These are phyloP conservation scores for Cucumis cinereus DNA, from an alignment of 306 rosid species.

Conservation along the genomic window DNA sequence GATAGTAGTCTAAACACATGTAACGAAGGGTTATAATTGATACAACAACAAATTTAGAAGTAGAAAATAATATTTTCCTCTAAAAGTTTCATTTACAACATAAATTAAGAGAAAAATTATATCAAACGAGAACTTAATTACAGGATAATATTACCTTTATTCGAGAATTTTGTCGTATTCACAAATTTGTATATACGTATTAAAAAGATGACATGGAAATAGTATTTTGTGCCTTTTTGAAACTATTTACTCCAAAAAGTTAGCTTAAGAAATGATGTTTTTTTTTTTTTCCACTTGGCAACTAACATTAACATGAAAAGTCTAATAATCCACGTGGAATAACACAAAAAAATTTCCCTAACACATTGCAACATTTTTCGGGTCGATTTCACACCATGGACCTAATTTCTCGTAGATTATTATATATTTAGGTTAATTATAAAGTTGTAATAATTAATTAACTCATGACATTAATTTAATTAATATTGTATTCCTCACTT, in stretches of 20 bases:
- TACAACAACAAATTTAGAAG: too few species aligned
- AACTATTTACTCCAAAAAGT: neutral
- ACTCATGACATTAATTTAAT: too few species aligned
- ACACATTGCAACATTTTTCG: neutral
- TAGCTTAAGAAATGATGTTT: neutral
- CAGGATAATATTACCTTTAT: too few species aligned
- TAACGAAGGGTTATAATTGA: too few species aligned
- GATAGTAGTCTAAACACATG: too few species aligned
- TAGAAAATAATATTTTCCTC: too few species aligned
- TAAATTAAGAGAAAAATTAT: too few species aligned
- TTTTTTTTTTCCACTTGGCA: neutral
- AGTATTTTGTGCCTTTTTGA: neutral
- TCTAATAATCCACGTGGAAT: neutral
- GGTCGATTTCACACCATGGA: neutral
- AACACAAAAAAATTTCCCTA: neutral
- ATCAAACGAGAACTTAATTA: too few species aligned
- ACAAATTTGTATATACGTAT: neutral
- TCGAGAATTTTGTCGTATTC: neutral
- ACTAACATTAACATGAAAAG: neutral
- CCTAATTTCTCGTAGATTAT: neutral
- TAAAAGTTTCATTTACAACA: too few species aligned
- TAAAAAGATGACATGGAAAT: neutral
- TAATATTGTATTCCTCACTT: too few species aligned
- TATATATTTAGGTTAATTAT: neutral
- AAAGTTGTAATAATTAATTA: neutral